These are phyloP conservation scores for Candida qinlingensis DNA, from an alignment of 805 yeast species.

Conservation along the genomic window DNA sequence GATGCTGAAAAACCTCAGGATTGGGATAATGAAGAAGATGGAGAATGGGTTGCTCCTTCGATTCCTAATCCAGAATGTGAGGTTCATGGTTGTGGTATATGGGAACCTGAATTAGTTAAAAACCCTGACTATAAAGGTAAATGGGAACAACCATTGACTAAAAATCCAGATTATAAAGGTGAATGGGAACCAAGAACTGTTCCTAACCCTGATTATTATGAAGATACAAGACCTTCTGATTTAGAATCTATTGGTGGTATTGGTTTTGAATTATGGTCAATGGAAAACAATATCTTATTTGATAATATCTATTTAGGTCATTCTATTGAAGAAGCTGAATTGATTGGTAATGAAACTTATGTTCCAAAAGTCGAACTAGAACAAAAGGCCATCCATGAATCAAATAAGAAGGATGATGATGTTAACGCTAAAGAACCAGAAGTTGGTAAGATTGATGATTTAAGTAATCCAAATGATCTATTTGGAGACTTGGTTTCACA, in stretches of 20 bases:
- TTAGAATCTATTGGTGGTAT: slow-evolving; percentile 69
- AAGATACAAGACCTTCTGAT: slow-evolving; percentile 52
- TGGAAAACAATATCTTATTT: slow-evolving; percentile 68
- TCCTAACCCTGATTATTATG: slow-evolving; percentile 65
- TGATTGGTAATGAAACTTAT: slow-evolving; percentile 73
- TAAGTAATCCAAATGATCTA: not conserved
- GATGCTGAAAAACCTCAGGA: slow-evolving; percentile 59
- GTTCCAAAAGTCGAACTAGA: slow-evolving; percentile 49
- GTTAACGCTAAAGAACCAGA: slow-evolving; percentile 24
- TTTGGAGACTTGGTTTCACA: not conserved
- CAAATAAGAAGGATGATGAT: slow-evolving; percentile 30
- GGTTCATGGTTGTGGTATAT: slow-evolving; percentile 71
- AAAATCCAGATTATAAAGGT: slow-evolving; percentile 77
- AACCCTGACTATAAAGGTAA: slow-evolving; percentile 74
- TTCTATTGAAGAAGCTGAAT: slow-evolving; percentile 78
- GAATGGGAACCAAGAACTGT: slow-evolving; percentile 66
- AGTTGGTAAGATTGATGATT: not conserved
- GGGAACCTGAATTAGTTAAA: slow-evolving; percentile 61
- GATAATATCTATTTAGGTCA: slow-evolving; percentile 86
- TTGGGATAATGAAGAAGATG: slow-evolving; percentile 92
- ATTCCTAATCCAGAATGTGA: slow-evolving; percentile 72
- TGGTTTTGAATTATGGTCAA: slow-evolving; percentile 89
- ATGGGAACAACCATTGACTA: slow-evolving; percentile 65
- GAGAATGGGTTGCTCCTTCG: slow-evolving; percentile 72
- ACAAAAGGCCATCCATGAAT: slow-evolving; percentile 34